A percentile compares a stretch with the other conserved stretches of the same genome.
Evolutionary conservation across 2,329 filamentous ascomycete species (phyloP).

Genomic region (Nakataea oryzae): DNA sequence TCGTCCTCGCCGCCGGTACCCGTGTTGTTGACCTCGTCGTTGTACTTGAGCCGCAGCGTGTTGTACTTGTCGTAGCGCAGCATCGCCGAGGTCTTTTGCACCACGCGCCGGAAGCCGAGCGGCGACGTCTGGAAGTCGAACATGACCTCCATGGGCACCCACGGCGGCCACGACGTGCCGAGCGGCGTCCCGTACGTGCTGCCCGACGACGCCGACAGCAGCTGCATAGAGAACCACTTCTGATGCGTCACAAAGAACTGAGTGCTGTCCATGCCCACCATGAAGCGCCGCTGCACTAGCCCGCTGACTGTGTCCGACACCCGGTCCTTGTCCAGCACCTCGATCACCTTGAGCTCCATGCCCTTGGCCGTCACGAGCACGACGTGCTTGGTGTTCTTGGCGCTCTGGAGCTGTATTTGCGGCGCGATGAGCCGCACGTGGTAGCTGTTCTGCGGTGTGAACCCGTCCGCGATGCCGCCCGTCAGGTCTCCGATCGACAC

Average conservation of each 20-base stretch:
- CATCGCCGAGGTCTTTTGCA: constrained; percentile 92
- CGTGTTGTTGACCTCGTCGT: constrained; percentile 70
- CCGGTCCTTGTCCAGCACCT: constrained; percentile 94
- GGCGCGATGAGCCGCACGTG: constrained; percentile 91
- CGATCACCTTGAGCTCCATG: constrained; percentile 95
- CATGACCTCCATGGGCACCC: constrained; percentile 98
- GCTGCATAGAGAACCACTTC: constrained; percentile 75
- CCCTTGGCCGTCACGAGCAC: constrained; percentile 93
- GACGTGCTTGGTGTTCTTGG: constrained; percentile 96
- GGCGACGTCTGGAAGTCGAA: constrained; percentile 91
- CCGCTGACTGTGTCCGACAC: constrained; percentile 90
- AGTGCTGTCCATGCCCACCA: constrained; percentile 91
- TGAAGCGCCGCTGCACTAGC: constrained; percentile 86
- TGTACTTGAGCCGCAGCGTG: constrained; percentile 90
- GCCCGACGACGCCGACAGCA: constrained; percentile 87
- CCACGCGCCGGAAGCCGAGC: constrained; percentile 95
- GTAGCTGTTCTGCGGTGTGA: constrained; percentile 85
- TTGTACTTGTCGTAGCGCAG: constrained; percentile 98
- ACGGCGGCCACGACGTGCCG: constrained; percentile 89
- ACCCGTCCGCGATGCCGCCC: constrained; percentile 76
- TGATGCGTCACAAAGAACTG: constrained; percentile 97
- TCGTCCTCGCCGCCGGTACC: constrained; percentile 28
- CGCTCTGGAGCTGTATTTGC: constrained; percentile 95
- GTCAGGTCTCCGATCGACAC: constrained; percentile 51
- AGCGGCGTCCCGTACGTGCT: constrained; percentile 81